Evolutionary conservation across 139 green algal genomes (phyloP).

Genomic region (Chlamydomonas eustigma): DNA sequence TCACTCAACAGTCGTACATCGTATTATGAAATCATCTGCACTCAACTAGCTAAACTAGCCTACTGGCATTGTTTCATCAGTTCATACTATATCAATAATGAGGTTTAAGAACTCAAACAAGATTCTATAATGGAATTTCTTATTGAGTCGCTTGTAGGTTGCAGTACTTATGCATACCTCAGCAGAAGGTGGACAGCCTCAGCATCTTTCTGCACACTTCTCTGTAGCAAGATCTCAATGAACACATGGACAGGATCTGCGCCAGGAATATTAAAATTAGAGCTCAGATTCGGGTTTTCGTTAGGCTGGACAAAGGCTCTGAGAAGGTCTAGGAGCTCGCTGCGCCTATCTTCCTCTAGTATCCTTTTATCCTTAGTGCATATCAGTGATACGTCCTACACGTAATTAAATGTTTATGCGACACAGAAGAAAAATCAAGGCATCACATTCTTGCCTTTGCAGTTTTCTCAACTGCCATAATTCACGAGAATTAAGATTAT

Average conservation of each 20-base stretch:
- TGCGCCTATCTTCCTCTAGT: not conserved
- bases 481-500: no score
- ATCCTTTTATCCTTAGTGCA: not conserved
- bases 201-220: constrained; percentile 15
- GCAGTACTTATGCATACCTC: no score
- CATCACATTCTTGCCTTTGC: no score
- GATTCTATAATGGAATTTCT: no score
- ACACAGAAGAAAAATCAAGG: no score
- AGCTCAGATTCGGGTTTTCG: constrained; percentile 6
- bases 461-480: no score
- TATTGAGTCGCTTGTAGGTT: no score
- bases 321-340: not conserved
- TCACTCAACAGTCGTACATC: not conserved
- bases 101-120: no score
- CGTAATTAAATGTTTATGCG: no score
- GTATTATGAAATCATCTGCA: not conserved
- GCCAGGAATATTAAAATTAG: constrained; percentile 2
- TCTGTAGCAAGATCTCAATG: constrained; percentile 12
- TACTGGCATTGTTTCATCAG: not conserved
- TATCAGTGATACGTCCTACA: not conserved
- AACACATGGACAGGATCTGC: not conserved
- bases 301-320: constrained; percentile 5
- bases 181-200: constrained; percentile 7
- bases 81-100: not conserved
- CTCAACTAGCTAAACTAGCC: not conserved